phyloP scores from a whole-genome alignment of 768 basidiomycete species.

The Lyophyllum shimeji region DNA sequence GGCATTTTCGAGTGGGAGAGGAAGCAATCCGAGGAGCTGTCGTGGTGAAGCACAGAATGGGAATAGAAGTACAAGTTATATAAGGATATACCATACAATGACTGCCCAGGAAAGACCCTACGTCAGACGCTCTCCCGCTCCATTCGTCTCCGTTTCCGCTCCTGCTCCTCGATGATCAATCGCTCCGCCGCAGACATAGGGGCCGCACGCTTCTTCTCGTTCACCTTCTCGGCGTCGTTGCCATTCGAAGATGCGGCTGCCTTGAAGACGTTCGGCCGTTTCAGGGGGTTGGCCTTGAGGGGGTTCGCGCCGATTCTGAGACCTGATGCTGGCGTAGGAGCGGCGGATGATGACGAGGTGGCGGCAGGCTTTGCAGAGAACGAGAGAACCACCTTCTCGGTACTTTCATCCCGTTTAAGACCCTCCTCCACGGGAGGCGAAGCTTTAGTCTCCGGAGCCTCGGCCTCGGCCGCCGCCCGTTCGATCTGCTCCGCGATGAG shows the following conservation, averaged over 20 bases:
- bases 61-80: slow-evolving; percentile 16
- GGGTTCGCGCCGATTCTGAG: slow-evolving; percentile 58
- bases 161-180: slow-evolving; percentile 88
- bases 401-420: slow-evolving; percentile 68
- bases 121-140: slow-evolving; percentile 42
- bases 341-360: slow-evolving; percentile 24
- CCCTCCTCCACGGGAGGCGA: slow-evolving; percentile 52
- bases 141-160: slow-evolving; percentile 81
- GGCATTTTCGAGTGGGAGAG: slow-evolving; percentile 24
- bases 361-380: slow-evolving; percentile 56
- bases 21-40: slow-evolving; percentile 4
- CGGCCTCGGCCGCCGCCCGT: slow-evolving; percentile 61
- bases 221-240: slow-evolving; percentile 33
- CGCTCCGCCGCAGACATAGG: slow-evolving; percentile 82
- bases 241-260: slow-evolving; percentile 33
- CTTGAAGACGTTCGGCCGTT: slow-evolving; percentile 78
- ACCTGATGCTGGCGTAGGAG: slow-evolving; percentile 33
- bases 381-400: slow-evolving; percentile 76
- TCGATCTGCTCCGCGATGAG: slow-evolving; percentile 94
- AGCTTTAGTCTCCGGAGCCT: slow-evolving; percentile 32
- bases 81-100: slow-evolving; percentile 5
- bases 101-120: neutral
- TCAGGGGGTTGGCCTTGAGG: slow-evolving; percentile 67
- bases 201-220: slow-evolving; percentile 62
- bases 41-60: slow-evolving; percentile 16